Conservation (phyloP, 2,329 filamentous ascomycete species). For the Aspergillus neotritici region DNA sequence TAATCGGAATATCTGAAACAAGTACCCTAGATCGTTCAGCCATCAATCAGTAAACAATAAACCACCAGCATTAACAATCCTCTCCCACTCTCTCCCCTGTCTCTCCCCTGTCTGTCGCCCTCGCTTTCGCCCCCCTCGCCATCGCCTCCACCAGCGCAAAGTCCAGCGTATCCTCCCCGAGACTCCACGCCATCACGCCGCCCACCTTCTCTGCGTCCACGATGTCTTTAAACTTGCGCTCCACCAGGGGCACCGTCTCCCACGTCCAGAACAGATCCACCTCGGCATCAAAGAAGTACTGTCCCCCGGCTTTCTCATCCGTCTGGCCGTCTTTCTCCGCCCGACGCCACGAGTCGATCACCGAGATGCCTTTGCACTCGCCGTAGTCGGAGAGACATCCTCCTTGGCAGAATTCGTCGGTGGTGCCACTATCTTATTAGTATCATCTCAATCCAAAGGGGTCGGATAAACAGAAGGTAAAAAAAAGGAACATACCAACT, state of each 20-base stretch:
- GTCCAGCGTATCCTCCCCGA: slow-evolving; percentile 58
- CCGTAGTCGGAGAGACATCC: slow-evolving; percentile 38
- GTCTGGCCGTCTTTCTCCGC: slow-evolving; percentile 51
- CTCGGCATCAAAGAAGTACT: slow-evolving; percentile 61
- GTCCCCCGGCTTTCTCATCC: slow-evolving; percentile 56
- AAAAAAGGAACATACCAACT: slow-evolving; percentile 26
- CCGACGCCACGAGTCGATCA: slow-evolving; percentile 53
- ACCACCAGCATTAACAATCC: too few relatives aligned
- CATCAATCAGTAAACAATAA: too few relatives aligned
- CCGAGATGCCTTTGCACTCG: slow-evolving; percentile 42
- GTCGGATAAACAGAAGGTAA: slow-evolving; percentile 2
- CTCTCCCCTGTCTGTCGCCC: too few relatives aligned
- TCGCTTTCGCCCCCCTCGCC: slow-evolving; percentile 25
- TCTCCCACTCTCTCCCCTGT: too few relatives aligned
- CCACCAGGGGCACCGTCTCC: slow-evolving; percentile 59
- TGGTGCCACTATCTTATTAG: slow-evolving; percentile 26
- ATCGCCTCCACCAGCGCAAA: slow-evolving; percentile 44
- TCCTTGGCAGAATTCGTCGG: slow-evolving; percentile 26
- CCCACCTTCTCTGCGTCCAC: slow-evolving; percentile 54
- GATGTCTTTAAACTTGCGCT: slow-evolving; percentile 57
- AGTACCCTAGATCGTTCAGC: too few relatives aligned
- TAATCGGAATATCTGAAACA: too few relatives aligned
- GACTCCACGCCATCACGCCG: slow-evolving; percentile 69
- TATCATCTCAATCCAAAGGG: background rate
- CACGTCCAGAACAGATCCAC: slow-evolving; percentile 67